Percentiles rank a stretch among this genome's conserved stretches.
phyloP scores from a whole-genome alignment of 768 basidiomycete species.

The Tylopilus sp. region DNA sequence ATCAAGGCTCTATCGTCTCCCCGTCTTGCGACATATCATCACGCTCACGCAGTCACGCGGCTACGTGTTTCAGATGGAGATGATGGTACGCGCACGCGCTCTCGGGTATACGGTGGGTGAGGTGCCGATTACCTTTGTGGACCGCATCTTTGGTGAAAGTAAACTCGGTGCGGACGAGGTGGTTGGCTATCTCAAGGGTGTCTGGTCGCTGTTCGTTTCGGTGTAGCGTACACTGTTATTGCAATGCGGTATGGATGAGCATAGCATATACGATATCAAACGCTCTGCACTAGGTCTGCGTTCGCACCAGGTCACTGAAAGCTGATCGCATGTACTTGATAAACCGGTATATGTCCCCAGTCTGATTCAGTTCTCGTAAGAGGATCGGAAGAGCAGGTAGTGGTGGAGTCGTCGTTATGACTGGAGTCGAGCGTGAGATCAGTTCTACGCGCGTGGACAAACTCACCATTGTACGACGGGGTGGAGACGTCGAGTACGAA shows the following conservation, averaged over 20 bases:
- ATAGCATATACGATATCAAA: not conserved
- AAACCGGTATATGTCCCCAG: conserved; percentile 67
- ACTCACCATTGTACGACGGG: conserved; percentile 62
- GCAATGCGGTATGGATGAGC: not conserved
- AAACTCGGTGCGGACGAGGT: conserved; percentile 88
- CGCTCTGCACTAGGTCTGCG: not conserved
- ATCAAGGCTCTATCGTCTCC: conserved; percentile 67
- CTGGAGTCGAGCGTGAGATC: conserved; percentile 36
- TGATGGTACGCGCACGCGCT: conserved; percentile 88
- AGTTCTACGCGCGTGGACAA: not conserved
- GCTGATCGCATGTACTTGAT: conserved; percentile 62
- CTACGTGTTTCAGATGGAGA: conserved; percentile 98
- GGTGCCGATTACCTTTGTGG: conserved; percentile 92
- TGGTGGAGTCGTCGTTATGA: conserved; percentile 74
- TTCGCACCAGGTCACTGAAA: conserved; percentile 35
- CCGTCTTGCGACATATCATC: conserved; percentile 80
- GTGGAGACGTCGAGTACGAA: conserved; percentile 73
- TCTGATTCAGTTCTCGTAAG: conserved; percentile 66
- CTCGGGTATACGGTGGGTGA: conserved; percentile 86
- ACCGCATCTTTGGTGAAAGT: conserved; percentile 90
- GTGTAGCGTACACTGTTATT: conserved; percentile 36
- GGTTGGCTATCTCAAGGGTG: conserved; percentile 82
- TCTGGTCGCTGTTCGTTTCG: conserved; percentile 72
- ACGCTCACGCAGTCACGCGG: conserved; percentile 81
- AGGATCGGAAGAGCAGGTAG: conserved; percentile 65